Conservation (phyloP, 441 rosid genomes). For the Populus hybrid region DNA sequence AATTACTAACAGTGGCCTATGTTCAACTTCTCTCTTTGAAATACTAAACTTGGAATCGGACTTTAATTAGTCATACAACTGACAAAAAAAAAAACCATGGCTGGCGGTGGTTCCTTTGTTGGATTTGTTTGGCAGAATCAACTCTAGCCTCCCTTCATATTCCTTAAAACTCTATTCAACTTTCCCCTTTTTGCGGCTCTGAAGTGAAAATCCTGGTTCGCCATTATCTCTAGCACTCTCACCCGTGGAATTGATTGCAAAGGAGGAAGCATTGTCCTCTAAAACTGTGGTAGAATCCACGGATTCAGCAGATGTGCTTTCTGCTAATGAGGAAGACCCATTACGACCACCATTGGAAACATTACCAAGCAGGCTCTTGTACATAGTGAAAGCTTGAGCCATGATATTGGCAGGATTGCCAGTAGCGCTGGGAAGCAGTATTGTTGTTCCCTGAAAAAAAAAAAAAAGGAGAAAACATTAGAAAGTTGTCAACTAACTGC, state of each 20-base stretch:
- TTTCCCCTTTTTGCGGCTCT: slow-evolving; percentile 31
- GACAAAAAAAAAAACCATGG: neutral
- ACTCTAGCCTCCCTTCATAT: neutral
- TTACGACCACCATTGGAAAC: slow-evolving; percentile 12
- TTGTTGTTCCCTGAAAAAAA: slow-evolving; percentile 63
- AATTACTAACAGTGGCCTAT: neutral
- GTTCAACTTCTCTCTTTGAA: neutral
- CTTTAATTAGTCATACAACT: neutral
- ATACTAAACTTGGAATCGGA: neutral
- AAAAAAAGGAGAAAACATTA: neutral
- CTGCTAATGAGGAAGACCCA: neutral
- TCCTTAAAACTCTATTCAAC: slow-evolving; percentile 17
- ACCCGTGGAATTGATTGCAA: slow-evolving; percentile 20
- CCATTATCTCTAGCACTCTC: slow-evolving; percentile 11
- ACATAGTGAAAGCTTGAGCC: slow-evolving; percentile 81
- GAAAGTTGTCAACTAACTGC: neutral
- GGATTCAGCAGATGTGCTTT: slow-evolving; percentile 13
- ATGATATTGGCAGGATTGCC: slow-evolving; percentile 68
- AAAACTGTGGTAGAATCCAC: neutral
- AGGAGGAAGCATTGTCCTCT: slow-evolving; percentile 20
- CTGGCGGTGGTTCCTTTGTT: neutral
- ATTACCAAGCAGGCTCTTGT: slow-evolving; percentile 55
- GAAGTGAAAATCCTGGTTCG: slow-evolving; percentile 48
- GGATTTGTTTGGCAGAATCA: neutral
- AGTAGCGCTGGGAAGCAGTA: slow-evolving; percentile 75